These are phyloP conservation scores for Gilbertella persicaria DNA, from an alignment of 371 early-diverging fungal species.

Conservation along the genomic window DNA sequence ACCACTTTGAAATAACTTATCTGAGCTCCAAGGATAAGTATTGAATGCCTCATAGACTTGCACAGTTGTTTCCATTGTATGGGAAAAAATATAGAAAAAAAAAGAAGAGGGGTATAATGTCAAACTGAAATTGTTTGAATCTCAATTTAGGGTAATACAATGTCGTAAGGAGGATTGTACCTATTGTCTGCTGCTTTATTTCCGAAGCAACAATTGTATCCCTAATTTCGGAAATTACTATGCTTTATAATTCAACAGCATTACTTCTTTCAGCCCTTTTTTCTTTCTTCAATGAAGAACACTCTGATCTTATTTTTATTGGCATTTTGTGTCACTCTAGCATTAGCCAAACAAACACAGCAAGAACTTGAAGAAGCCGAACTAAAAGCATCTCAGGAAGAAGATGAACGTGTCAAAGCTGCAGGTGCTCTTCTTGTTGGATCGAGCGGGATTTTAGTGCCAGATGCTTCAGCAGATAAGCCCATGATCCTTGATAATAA, in stretches of 20 bases:
- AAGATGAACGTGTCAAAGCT: neutral
- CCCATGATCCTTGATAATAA: slow-evolving; percentile 36
- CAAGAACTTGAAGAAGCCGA: neutral
- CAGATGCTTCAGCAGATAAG: slow-evolving; percentile 44
- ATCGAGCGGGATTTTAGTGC: slow-evolving; percentile 23
- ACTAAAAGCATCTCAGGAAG: neutral
- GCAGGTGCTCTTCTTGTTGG: slow-evolving; percentile 38
- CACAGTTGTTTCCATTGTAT: neutral
- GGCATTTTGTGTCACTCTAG: neutral
- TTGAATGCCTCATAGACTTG: slow-evolving; percentile 29
- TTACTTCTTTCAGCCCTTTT: too few species aligned
- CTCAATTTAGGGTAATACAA: too few species aligned
- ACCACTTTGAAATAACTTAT: slow-evolving; percentile 51
- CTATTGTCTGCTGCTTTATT: too few species aligned
- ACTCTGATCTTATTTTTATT: neutral
- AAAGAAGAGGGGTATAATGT: neutral
- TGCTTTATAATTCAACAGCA: too few species aligned
- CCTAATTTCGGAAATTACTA: too few species aligned
- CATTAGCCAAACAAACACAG: neutral
- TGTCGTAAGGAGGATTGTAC: too few species aligned
- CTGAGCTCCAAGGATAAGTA: slow-evolving; percentile 47
- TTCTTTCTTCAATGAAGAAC: too few species aligned
- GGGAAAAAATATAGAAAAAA: neutral
- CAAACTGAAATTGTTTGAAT: too few species aligned
- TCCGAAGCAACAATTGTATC: too few species aligned